Evolutionary conservation across 495 filamentous ascomycete genomes (phyloP).

Genomic region (Aspergillus funiculosus): DNA sequence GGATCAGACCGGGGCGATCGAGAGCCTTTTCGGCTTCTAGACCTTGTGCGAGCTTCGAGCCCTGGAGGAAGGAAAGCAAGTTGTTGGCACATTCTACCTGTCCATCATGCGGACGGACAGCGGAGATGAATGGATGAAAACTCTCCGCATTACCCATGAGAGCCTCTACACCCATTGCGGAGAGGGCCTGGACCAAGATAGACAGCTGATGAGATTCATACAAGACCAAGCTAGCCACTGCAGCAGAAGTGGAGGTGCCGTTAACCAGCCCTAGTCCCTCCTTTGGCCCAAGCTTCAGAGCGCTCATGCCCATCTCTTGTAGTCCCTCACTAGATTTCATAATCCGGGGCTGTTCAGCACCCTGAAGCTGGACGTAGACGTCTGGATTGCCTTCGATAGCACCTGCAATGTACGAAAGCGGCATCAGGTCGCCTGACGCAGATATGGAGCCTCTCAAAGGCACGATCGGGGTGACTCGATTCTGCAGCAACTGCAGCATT

Average conservation of each 20-base stretch:
- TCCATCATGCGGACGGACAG: conserved; percentile 54
- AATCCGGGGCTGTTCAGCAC: background rate
- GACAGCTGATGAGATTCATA: conserved; percentile 54
- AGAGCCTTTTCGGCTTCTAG: conserved; percentile 19
- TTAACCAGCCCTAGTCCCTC: conserved; percentile 63
- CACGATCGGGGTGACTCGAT: conserved; percentile 47
- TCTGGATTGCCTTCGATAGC: conserved; percentile 52
- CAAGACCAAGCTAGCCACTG: conserved; percentile 49
- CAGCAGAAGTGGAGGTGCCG: conserved; percentile 55
- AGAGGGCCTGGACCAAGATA: conserved; percentile 53
- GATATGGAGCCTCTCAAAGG: conserved; percentile 57
- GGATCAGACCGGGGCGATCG: conserved; percentile 38
- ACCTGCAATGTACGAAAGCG: conserved; percentile 57
- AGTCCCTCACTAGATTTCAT: conserved; percentile 24
- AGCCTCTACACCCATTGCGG: conserved; percentile 40
- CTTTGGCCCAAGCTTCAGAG: conserved; percentile 27
- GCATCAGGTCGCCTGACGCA: conserved; percentile 57
- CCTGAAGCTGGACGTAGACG: conserved; percentile 19
- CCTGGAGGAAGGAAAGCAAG: conserved; percentile 47
- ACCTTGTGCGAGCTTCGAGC: conserved; percentile 28
- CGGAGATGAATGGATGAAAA: conserved; percentile 56
- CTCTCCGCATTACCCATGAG: conserved; percentile 50
- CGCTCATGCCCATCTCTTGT: conserved; percentile 7
- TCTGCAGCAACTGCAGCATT: conserved; percentile 41
- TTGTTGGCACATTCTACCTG: conserved; percentile 55